Percentiles rank a stretch among this genome's conserved stretches.
Evolutionary conservation across 2,329 filamentous ascomycete species (phyloP).

Genomic region (Paecilomyces fulvus): DNA sequence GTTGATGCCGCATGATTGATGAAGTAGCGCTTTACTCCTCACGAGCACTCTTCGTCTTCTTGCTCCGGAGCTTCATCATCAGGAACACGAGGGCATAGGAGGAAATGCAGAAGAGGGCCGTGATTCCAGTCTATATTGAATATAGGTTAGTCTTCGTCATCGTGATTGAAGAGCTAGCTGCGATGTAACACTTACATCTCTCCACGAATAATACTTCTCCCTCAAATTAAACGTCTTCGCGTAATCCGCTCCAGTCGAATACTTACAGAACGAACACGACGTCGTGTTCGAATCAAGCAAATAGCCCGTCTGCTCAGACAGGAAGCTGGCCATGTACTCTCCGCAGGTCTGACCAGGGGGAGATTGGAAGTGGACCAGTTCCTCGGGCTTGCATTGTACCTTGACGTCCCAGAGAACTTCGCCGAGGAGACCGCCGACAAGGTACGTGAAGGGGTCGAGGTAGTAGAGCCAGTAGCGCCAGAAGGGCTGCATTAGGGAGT

Average conservation of each 20-base stretch:
- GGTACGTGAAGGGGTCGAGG: conserved; percentile 36
- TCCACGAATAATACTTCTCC: conserved; percentile 28
- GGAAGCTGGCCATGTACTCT: conserved; percentile 26
- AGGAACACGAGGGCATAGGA: conserved; percentile 38
- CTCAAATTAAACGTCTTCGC: conserved; percentile 24
- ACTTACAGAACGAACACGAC: conserved; percentile 24
- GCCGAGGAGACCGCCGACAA: conserved; percentile 32
- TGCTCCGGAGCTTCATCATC: conserved; percentile 43
- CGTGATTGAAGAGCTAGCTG: neutral
- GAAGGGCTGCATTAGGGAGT: conserved; percentile 28
- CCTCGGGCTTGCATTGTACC: conserved; percentile 25
- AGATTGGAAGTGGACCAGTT: conserved; percentile 21
- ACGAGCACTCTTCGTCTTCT: conserved; percentile 38
- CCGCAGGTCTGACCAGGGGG: conserved; percentile 23
- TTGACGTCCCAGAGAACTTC: conserved; percentile 32
- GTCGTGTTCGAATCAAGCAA: conserved; percentile 21
- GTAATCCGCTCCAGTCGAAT: conserved; percentile 24
- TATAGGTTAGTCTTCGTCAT: conserved; percentile 3
- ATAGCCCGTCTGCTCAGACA: conserved; percentile 19
- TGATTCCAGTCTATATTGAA: conserved; percentile 28
- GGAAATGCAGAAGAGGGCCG: conserved; percentile 35
- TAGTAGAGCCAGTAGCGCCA: conserved; percentile 40
- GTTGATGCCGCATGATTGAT: neutral
- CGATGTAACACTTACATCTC: conserved; percentile 21
- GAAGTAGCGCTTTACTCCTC: conserved; percentile 14